A percentile compares a stretch with the other conserved stretches of the same genome.
These are phyloP conservation scores for Talaromyces albobiverticillius DNA, from an alignment of 2,329 filamentous ascomycete species.

Conservation along the genomic window DNA sequence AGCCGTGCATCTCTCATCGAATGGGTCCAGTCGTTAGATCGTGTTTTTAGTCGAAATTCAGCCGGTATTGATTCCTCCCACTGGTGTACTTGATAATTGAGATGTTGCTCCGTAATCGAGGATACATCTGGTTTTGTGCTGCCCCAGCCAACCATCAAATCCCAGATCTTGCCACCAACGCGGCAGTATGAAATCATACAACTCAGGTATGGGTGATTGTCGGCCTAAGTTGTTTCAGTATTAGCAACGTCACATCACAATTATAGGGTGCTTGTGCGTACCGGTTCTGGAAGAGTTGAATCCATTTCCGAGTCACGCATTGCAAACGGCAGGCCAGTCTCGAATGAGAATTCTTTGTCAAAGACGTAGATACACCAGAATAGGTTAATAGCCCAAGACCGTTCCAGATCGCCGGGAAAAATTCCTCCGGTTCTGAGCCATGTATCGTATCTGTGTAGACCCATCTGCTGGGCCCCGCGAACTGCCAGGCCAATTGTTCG, in stretches of 20 bases:
- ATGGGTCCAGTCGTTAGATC: conserved; percentile 40
- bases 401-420: conserved; percentile 35
- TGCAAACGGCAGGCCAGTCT: conserved; percentile 70
- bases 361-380: conserved; percentile 87
- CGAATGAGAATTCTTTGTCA: conserved; percentile 83
- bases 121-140: conserved; percentile 63
- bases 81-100: conserved; percentile 78
- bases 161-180: conserved; percentile 82
- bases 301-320: conserved; percentile 84
- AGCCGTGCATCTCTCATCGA: conserved; percentile 57
- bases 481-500: conserved; percentile 82
- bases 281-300: conserved; percentile 71
- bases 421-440: conserved; percentile 54
- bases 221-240: background rate
- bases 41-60: conserved; percentile 57
- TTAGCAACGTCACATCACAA: background rate
- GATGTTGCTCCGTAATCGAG: conserved; percentile 67
- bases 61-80: conserved; percentile 74
- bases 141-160: conserved; percentile 69
- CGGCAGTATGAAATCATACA: conserved; percentile 83
- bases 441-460: conserved; percentile 71
- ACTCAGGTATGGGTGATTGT: conserved; percentile 62
- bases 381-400: conserved; percentile 58
- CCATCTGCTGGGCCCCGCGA: conserved; percentile 12
- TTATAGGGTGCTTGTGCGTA: conserved; percentile 36